Conservation (phyloP, 108 stramenopile species). For the Skeletonema grethae region DNA sequence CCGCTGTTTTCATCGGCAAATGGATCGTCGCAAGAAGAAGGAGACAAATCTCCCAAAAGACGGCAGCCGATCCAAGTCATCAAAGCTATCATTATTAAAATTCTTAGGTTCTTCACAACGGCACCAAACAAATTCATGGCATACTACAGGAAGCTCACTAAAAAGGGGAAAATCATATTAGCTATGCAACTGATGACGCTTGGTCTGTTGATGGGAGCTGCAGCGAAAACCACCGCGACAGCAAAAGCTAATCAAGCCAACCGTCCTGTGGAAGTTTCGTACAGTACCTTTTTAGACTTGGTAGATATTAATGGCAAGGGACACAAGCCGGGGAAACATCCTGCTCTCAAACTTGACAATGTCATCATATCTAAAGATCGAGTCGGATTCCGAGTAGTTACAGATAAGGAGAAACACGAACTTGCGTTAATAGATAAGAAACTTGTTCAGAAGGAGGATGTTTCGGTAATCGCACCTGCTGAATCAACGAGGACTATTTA, state of each 20-base stretch:
- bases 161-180: constrained; percentile 22
- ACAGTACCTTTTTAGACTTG: constrained; percentile 76
- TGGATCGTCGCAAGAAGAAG: constrained; percentile 1
- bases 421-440: constrained; percentile 36
- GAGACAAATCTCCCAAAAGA: constrained; percentile 6
- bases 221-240: constrained; percentile 14
- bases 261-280: constrained; percentile 66
- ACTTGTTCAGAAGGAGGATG: constrained; percentile 31
- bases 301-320: constrained; percentile 56
- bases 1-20: constrained; percentile 2
- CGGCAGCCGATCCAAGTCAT: constrained; percentile 6
- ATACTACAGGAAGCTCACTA: constrained; percentile 11
- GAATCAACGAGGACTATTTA: constrained; percentile 45
- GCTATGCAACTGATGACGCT: constrained; percentile 24
- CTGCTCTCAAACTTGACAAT: constrained; percentile 53
- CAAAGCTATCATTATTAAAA: constrained; percentile 9
- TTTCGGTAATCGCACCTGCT: constrained; percentile 27
- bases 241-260: constrained; percentile 19
- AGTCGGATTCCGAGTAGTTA: constrained; percentile 54
- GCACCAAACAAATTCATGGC: constrained; percentile 24
- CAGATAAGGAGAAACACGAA: constrained; percentile 41
- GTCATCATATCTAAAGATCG: constrained; percentile 64
- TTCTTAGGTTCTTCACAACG: constrained; percentile 6
- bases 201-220: constrained; percentile 21
- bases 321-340: constrained; percentile 37